A percentile compares a stretch with the other conserved stretches of the same genome.
Conservation (phyloP, 306 rosid genomes). For the Quercus aquifolioides region DNA sequence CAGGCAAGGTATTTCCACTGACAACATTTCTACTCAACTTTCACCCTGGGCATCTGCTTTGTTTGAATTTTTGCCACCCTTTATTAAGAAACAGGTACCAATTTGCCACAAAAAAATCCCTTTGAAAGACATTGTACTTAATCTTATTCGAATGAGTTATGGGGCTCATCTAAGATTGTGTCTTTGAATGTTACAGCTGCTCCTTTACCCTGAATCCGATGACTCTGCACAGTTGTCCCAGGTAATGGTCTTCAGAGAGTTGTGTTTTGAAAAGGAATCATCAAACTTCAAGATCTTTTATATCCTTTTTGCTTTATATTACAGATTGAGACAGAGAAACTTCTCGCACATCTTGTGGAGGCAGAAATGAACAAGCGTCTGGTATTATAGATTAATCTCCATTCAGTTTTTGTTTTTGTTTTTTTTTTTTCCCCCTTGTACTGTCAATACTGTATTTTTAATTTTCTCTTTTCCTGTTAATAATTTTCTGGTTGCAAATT, state of each 20-base stretch:
- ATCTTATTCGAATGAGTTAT: not conserved
- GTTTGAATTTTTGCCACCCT: conserved; percentile 90
- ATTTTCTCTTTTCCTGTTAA: not conserved
- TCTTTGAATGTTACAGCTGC: conserved; percentile 55
- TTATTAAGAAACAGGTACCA: conserved; percentile 82
- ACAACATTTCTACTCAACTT: conserved; percentile 74
- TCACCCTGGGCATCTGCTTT: conserved; percentile 99
- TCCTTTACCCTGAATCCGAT: conserved; percentile 94
- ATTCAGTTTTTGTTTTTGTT: not conserved
- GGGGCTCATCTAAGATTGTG: conserved; percentile 7
- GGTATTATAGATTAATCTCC: conserved; percentile 41
- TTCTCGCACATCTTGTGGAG: conserved; percentile 95
- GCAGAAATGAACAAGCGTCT: conserved; percentile 79
- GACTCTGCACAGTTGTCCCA: conserved; percentile 98
- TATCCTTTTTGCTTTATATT: conserved; percentile 10
- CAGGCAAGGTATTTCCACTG: conserved; percentile 67
- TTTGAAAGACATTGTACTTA: not conserved
- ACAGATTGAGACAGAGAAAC: conserved; percentile 98
- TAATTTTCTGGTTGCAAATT: not conserved
- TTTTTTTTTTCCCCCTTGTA: not conserved
- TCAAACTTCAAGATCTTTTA: conserved; percentile 21
- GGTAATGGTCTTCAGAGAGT: conserved; percentile 44
- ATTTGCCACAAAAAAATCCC: not conserved
- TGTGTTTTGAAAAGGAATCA: not conserved
- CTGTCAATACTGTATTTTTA: not conserved